Percentiles rank a stretch among this genome's conserved stretches.
Evolutionary conservation across 1,284 basidiomycete species (phyloP).

Genomic region (Ganoderma meredithae): DNA sequence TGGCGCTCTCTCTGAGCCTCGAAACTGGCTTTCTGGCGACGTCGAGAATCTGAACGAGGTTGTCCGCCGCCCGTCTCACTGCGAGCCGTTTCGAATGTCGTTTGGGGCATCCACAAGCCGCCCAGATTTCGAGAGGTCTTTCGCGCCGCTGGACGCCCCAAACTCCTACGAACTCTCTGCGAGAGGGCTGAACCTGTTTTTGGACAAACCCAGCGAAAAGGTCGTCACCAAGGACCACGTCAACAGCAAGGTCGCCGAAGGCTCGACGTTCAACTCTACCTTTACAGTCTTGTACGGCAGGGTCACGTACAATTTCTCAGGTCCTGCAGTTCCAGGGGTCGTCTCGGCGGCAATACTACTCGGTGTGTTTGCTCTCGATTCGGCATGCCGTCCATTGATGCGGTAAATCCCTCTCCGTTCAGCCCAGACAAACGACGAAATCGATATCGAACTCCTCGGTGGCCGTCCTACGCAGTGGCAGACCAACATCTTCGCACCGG

Average conservation of each 20-base stretch:
- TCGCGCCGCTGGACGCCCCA: conserved; percentile 44
- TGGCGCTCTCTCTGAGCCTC: background rate
- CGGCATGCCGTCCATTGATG: background rate
- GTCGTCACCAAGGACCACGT: conserved; percentile 43
- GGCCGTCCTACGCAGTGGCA: conserved; percentile 51
- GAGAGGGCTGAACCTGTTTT: conserved; percentile 45
- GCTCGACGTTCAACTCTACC: conserved; percentile 54
- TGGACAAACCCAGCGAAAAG: conserved; percentile 44
- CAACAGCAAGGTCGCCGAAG: conserved; percentile 48
- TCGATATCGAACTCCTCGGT: conserved; percentile 54
- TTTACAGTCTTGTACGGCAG: conserved; percentile 48
- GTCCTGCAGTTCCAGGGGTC: conserved; percentile 45
- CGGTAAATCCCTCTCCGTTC: background rate
- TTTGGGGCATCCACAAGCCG: conserved; percentile 24
- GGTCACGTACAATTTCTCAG: conserved; percentile 45
- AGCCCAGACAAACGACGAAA: conserved; percentile 50
- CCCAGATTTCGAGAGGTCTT: conserved; percentile 32
- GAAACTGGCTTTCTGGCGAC: conserved; percentile 4
- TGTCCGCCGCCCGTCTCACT: conserved; percentile 21
- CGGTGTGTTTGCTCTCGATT: conserved; percentile 35
- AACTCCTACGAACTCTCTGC: conserved; percentile 41
- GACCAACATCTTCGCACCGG: conserved; percentile 53
- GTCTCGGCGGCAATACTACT: conserved; percentile 52
- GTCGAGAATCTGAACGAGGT: background rate
- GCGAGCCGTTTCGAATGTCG: conserved; percentile 32